These are phyloP conservation scores for Acanthamoeba triangularis DNA, from an alignment of 208 protist species.

Conservation along the genomic window DNA sequence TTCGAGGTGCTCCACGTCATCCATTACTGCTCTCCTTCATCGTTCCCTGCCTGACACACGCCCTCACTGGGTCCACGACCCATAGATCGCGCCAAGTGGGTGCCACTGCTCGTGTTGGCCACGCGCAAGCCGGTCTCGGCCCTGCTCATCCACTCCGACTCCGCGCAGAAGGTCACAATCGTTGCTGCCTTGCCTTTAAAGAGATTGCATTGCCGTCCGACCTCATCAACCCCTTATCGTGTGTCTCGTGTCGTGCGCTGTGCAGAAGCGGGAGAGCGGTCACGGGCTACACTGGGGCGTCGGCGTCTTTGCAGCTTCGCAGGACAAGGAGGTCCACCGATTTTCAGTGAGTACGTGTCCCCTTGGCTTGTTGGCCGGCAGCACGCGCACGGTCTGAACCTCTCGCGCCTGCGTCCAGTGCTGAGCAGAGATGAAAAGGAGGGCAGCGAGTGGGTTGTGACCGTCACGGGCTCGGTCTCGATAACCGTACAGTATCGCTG, in stretches of 20 bases:
- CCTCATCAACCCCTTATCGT: too few species aligned
- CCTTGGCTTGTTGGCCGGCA: neutral
- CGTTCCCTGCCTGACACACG: neutral
- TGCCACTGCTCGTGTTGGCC: neutral
- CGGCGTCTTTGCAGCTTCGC: conserved; percentile 28
- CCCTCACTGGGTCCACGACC: neutral
- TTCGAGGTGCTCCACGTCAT: neutral
- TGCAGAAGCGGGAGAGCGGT: neutral
- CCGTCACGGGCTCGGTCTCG: conserved; percentile 1
- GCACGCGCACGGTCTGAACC: neutral
- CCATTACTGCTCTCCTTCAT: neutral
- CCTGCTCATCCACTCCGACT: conserved; percentile 4
- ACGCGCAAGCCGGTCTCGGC: conserved; percentile 4
- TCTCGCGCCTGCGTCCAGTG: neutral
- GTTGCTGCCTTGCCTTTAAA: too few species aligned
- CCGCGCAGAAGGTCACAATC: conserved; percentile 15
- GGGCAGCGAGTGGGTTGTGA: neutral
- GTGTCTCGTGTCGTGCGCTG: neutral
- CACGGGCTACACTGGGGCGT: conserved; percentile 33
- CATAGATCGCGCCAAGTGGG: neutral
- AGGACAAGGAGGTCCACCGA: conserved; percentile 39
- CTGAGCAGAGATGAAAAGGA: conserved; percentile 17
- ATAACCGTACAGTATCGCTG: neutral
- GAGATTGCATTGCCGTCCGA: too few species aligned
- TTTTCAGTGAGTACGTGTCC: conserved; percentile 3